Evolutionary conservation across 108 stramenopile species (phyloP).

Genomic region (Fragilariopsis cylindrus): DNA sequence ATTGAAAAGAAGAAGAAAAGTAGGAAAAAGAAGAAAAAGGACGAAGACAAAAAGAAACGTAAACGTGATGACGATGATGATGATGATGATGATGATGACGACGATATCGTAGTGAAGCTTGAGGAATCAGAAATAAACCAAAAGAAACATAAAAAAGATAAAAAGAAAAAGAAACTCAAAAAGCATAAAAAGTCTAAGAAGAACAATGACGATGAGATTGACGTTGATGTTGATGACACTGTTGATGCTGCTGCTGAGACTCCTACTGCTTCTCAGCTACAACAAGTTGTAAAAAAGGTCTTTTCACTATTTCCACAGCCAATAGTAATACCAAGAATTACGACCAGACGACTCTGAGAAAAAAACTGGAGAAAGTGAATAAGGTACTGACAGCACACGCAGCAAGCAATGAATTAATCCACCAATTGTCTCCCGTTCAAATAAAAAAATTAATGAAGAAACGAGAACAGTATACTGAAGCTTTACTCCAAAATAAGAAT

Average conservation of each 20-base stretch:
- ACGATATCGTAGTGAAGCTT: background rate
- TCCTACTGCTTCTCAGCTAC: background rate
- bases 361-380: conserved; percentile 20
- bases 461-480: conserved; percentile 7
- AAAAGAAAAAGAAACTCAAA: conserved; percentile 23
- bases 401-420: background rate
- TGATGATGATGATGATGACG: conserved; percentile 2
- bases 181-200: background rate
- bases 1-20: conserved; percentile 1
- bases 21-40: conserved; percentile 7
- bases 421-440: background rate
- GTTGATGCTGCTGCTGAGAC: background rate
- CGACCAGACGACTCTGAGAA: background rate
- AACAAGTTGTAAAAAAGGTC: background rate
- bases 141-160: conserved; percentile 16
- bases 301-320: too few species aligned
- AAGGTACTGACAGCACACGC: conserved; percentile 1
- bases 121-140: conserved; percentile 7
- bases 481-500: background rate
- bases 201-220: background rate
- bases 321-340: conserved; percentile 2
- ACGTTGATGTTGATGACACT: conserved; percentile 2
- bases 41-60: conserved; percentile 13
- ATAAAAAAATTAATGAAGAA: conserved; percentile 17
- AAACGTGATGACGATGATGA: background rate